These are phyloP conservation scores for Xylaria sp. DNA, from an alignment of 2,329 filamentous ascomycete genomes.

Conservation along the genomic window DNA sequence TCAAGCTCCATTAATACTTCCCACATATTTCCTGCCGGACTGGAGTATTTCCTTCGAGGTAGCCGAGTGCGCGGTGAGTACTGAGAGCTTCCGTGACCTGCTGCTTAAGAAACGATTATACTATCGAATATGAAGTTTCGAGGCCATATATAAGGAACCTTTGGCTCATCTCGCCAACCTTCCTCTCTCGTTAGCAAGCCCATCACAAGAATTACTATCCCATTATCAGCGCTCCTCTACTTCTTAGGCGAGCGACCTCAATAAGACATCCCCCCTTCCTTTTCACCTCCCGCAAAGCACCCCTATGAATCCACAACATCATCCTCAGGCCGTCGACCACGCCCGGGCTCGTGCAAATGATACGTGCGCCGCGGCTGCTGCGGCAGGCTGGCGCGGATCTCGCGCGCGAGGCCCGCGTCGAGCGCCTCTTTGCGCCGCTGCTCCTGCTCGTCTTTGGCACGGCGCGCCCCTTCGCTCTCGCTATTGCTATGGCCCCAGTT, in stretches of 20 bases:
- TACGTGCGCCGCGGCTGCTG: constrained; percentile 46
- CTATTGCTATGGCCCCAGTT: constrained; percentile 55
- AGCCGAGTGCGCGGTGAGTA: neutral
- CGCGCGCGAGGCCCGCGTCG: constrained; percentile 45
- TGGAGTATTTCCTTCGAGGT: neutral
- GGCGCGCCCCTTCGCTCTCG: constrained; percentile 29
- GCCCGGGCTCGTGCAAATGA: constrained; percentile 43
- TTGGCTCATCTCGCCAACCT: neutral
- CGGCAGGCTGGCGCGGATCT: constrained; percentile 46
- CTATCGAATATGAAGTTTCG: neutral
- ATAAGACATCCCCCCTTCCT: neutral
- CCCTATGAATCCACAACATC: constrained; percentile 18
- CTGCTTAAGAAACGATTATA: neutral
- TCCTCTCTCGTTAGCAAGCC: neutral
- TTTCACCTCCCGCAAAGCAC: neutral
- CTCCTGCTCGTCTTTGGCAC: constrained; percentile 44
- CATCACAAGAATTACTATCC: neutral
- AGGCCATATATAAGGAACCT: neutral
- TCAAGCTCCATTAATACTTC: neutral
- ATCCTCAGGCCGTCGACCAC: constrained; percentile 39
- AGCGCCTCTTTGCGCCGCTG: constrained; percentile 45
- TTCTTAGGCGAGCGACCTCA: neutral
- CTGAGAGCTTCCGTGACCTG: neutral
- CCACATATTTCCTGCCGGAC: neutral
- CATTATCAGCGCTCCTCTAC: neutral